Evolutionary conservation across 306 rosid genomes (phyloP).

Genomic region (Fragaria vesca): DNA sequence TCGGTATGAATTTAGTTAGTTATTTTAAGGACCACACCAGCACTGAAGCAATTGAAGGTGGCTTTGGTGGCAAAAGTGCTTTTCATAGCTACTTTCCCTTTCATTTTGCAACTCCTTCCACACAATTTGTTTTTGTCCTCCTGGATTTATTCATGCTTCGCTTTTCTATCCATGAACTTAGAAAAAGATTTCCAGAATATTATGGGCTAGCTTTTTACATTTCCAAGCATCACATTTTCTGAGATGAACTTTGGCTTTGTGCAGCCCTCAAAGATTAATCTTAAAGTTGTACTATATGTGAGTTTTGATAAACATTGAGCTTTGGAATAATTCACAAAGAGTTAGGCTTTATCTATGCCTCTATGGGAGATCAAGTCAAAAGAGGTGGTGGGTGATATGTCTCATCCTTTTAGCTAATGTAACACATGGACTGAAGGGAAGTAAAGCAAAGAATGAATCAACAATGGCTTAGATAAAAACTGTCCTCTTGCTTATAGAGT

Average conservation of each 20-base stretch:
- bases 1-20: background rate
- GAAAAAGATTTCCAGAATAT: background rate
- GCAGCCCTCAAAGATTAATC: background rate
- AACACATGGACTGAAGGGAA: background rate
- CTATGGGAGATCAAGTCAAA: background rate
- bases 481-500: background rate
- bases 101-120: background rate
- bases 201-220: constrained; percentile 3
- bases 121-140: background rate
- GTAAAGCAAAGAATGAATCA: background rate
- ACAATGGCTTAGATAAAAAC: background rate
- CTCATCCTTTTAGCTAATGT: background rate
- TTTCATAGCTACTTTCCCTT: background rate
- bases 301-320: background rate
- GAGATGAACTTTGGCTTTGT: background rate
- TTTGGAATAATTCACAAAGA: constrained; percentile 13
- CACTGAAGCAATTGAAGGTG: background rate
- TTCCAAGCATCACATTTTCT: constrained; percentile 11
- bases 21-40: background rate
- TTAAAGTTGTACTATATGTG: background rate
- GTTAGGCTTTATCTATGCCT: background rate
- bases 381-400: constrained; percentile 4
- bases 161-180: background rate
- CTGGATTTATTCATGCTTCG: background rate
- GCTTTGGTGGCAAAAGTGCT: constrained; percentile 7